These are phyloP conservation scores for Spergularia marina DNA, from an alignment of 148 eudicot species.

Conservation along the genomic window DNA sequence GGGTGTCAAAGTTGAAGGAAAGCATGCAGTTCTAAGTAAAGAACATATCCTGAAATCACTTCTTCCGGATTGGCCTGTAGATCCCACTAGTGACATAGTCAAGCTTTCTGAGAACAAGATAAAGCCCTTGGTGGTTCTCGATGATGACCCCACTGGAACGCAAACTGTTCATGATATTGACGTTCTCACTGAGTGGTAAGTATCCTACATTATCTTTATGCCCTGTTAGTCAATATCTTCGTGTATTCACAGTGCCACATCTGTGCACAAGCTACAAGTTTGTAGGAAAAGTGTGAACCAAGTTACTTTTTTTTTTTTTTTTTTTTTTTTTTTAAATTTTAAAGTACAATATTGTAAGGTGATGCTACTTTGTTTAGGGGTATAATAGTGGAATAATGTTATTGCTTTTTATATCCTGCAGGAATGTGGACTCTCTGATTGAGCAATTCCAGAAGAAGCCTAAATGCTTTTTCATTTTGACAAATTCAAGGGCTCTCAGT, in stretches of 20 bases:
- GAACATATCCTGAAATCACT: slow-evolving; percentile 63
- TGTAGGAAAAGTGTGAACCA: not conserved
- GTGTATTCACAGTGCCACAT: not conserved
- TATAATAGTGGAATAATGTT: not conserved
- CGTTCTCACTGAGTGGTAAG: slow-evolving; percentile 92
- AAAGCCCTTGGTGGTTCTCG: slow-evolving; percentile 88
- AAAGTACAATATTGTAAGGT: not conserved
- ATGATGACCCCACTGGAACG: slow-evolving; percentile 99
- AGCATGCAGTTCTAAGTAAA: slow-evolving; percentile 57
- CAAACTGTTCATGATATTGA: slow-evolving; percentile 98
- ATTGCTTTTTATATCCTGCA: slow-evolving; percentile 30
- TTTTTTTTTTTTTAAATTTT: not conserved
- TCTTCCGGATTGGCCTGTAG: slow-evolving; percentile 80
- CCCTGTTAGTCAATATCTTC: not conserved
- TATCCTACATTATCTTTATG: not conserved
- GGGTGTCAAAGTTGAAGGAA: slow-evolving; percentile 93
- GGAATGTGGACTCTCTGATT: slow-evolving; percentile 68
- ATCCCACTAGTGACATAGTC: slow-evolving; percentile 66
- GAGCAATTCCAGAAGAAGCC: slow-evolving; percentile 68
- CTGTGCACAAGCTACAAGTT: not conserved
- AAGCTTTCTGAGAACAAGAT: slow-evolving; percentile 44
- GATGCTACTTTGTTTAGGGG: not conserved
- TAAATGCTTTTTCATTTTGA: slow-evolving; percentile 92
- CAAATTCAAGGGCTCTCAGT: slow-evolving; percentile 83
- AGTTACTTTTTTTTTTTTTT: not conserved